phyloP scores from a whole-genome alignment of 1,284 basidiomycete species.

The Trichosporon sp. region DNA sequence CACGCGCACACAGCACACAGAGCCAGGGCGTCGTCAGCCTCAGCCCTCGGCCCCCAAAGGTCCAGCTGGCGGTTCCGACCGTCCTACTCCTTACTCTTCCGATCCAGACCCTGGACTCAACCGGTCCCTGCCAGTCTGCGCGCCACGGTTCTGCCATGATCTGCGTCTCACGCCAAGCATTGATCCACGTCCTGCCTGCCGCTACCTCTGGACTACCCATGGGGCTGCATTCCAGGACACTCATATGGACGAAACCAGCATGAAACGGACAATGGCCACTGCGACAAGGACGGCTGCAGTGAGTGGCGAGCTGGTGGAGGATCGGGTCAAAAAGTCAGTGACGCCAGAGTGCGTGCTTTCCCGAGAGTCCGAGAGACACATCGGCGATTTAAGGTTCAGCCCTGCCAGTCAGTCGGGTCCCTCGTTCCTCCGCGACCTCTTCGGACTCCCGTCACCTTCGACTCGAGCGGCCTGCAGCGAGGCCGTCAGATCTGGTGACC shows the following conservation, averaged over 20 bases:
- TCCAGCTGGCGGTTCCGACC: neutral
- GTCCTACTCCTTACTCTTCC: neutral
- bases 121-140: neutral
- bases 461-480: neutral
- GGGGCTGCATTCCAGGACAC: neutral
- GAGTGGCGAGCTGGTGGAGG: neutral
- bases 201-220: neutral
- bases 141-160: neutral
- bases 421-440: neutral
- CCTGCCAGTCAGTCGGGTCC: neutral
- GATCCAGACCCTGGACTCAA: neutral
- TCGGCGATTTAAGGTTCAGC: conserved; percentile 3
- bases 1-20: neutral
- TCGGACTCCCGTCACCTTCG: neutral
- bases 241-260: neutral
- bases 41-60: neutral
- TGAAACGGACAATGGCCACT: neutral
- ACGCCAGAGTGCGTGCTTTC: neutral
- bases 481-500: neutral
- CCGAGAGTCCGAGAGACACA: neutral
- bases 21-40: neutral
- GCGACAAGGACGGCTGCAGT: neutral
- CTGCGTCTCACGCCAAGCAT: neutral
- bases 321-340: neutral
- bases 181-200: neutral